Percentiles rank a stretch among this genome's conserved stretches.
These are phyloP conservation scores for Phytophthora vignae DNA, from an alignment of 352 stramenopile species.

Conservation along the genomic window DNA sequence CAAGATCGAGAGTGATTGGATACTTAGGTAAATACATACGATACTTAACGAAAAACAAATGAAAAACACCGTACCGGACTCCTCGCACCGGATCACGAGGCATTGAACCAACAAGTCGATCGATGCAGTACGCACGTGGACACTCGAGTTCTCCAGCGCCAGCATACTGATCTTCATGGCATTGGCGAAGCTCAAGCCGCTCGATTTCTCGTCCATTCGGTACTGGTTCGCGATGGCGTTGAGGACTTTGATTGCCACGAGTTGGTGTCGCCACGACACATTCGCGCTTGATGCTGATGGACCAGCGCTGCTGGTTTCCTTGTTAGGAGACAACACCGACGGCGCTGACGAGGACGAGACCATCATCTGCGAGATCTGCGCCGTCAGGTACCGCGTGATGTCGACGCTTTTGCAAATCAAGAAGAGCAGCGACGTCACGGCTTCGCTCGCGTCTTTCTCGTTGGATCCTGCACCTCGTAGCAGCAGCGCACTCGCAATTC, in stretches of 20 bases:
- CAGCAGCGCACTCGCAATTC: slow-evolving; percentile 58
- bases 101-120: slow-evolving; percentile 81
- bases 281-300: slow-evolving; percentile 11
- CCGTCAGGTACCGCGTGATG: slow-evolving; percentile 66
- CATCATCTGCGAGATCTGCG: slow-evolving; percentile 64
- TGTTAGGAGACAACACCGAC: slow-evolving; percentile 33
- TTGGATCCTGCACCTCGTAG: slow-evolving; percentile 67
- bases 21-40: background rate
- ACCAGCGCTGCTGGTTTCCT: slow-evolving; percentile 2
- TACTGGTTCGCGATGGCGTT: slow-evolving; percentile 85
- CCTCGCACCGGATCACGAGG: slow-evolving; percentile 76
- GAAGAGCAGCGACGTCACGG: slow-evolving; percentile 76
- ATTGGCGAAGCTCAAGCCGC: slow-evolving; percentile 63
- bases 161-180: slow-evolving; percentile 72
- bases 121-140: slow-evolving; percentile 73
- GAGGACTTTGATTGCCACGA: slow-evolving; percentile 82
- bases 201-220: slow-evolving; percentile 65
- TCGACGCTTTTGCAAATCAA: slow-evolving; percentile 85
- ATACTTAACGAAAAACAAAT: background rate
- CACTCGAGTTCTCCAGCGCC: slow-evolving; percentile 76
- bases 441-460: slow-evolving; percentile 84
- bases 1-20: background rate
- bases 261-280: slow-evolving; percentile 71
- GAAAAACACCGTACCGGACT: slow-evolving; percentile 55
- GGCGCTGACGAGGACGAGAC: slow-evolving; percentile 16